Conservation (phyloP, 2,329 filamentous ascomycete genomes). For the Endoconidiophora laricicola region DNA sequence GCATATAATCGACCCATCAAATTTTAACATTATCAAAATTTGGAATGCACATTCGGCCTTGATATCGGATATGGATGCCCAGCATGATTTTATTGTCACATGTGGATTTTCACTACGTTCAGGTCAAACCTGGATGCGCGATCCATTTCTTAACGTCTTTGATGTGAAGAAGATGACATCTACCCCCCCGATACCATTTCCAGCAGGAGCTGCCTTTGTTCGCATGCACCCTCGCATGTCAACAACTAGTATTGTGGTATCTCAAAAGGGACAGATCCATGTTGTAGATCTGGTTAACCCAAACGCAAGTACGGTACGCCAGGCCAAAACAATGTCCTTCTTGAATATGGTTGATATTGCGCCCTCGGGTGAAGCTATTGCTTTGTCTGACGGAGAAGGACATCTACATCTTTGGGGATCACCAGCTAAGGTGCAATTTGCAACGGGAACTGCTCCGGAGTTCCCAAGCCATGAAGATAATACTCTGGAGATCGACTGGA, state of each 20-base stretch:
- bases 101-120: slow-evolving; percentile 84
- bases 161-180: slow-evolving; percentile 82
- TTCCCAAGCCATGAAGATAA: slow-evolving; percentile 52
- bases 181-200: slow-evolving; percentile 80
- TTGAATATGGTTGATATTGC: slow-evolving; percentile 73
- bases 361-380: slow-evolving; percentile 72
- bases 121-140: slow-evolving; percentile 55
- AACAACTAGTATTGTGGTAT: slow-evolving; percentile 86
- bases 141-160: slow-evolving; percentile 88
- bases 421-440: slow-evolving; percentile 69
- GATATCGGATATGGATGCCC: slow-evolving; percentile 94
- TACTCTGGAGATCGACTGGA: slow-evolving; percentile 48
- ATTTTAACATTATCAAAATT: slow-evolving; percentile 60
- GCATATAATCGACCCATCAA: slow-evolving; percentile 68
- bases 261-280: slow-evolving; percentile 83
- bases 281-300: slow-evolving; percentile 92
- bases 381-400: slow-evolving; percentile 62
- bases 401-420: slow-evolving; percentile 80
- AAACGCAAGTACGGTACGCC: slow-evolving; percentile 69
- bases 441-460: slow-evolving; percentile 64
- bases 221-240: slow-evolving; percentile 93
- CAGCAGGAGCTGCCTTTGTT: slow-evolving; percentile 82
- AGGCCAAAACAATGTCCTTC: slow-evolving; percentile 60
- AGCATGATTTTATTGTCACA: slow-evolving; percentile 86
- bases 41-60: slow-evolving; percentile 83